Evolutionary conservation across 2,329 filamentous ascomycete genomes (phyloP).

Genomic region (Parascedosporium putredinis): DNA sequence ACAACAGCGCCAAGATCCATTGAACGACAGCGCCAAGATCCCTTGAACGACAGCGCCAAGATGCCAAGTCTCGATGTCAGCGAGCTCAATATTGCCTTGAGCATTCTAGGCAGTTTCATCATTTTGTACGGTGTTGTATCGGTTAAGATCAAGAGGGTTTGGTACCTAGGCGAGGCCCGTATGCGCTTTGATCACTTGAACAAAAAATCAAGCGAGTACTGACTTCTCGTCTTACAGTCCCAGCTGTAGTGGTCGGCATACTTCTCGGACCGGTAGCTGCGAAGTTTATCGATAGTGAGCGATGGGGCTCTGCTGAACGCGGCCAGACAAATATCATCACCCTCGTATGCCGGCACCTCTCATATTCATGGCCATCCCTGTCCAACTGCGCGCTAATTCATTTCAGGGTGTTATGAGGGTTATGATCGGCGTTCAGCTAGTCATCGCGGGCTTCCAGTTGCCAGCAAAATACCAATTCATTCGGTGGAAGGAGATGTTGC

Average conservation of each 20-base stretch:
- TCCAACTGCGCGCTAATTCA: neutral
- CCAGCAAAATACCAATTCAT: slow-evolving; percentile 42
- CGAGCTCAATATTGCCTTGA: slow-evolving; percentile 14
- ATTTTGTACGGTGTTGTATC: slow-evolving; percentile 39
- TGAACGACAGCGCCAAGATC: neutral
- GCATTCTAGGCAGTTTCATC: slow-evolving; percentile 29
- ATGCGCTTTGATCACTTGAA: slow-evolving; percentile 15
- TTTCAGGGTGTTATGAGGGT: slow-evolving; percentile 35
- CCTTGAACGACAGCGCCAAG: slow-evolving; percentile 2
- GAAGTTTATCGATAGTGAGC: slow-evolving; percentile 36
- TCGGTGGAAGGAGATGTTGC: slow-evolving; percentile 41
- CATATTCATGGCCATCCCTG: neutral
- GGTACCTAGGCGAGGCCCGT: slow-evolving; percentile 46
- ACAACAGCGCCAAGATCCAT: neutral
- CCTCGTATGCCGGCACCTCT: slow-evolving; percentile 17
- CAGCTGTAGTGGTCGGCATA: slow-evolving; percentile 43
- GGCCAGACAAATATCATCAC: slow-evolving; percentile 26
- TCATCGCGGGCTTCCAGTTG: slow-evolving; percentile 53
- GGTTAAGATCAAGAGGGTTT: slow-evolving; percentile 39
- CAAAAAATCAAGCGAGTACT: neutral
- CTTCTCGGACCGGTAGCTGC: slow-evolving; percentile 43
- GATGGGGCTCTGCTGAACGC: slow-evolving; percentile 25
- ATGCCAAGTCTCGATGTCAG: slow-evolving; percentile 16
- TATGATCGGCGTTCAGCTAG: slow-evolving; percentile 52
- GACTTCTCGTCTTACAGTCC: slow-evolving; percentile 29